These are phyloP conservation scores for Rhodamnia rubescens DNA, from an alignment of 345 rosid genomes.

Conservation along the genomic window DNA sequence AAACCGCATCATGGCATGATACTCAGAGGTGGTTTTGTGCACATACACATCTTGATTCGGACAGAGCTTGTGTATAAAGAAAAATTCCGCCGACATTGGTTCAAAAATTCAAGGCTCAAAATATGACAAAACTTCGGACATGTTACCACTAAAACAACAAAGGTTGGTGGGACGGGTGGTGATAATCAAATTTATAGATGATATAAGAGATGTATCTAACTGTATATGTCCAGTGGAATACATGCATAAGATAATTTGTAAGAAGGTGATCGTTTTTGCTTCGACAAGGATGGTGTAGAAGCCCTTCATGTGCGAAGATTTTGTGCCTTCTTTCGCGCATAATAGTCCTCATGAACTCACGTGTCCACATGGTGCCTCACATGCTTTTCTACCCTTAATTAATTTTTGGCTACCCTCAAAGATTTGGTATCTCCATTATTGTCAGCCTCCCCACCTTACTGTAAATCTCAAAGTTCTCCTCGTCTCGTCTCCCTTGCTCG, in stretches of 20 bases:
- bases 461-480: neutral
- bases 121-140: neutral
- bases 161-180: neutral
- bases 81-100: neutral
- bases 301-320: neutral
- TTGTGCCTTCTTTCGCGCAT: neutral
- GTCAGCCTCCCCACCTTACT: neutral
- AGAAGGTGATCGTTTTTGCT: neutral
- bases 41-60: neutral
- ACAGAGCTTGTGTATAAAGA: neutral
- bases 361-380: conserved; percentile 9
- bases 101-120: neutral
- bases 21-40: neutral
- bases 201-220: neutral
- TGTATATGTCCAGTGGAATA: neutral
- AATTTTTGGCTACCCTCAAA: neutral
- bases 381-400: neutral
- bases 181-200: neutral
- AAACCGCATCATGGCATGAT: neutral
- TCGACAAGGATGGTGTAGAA: neutral
- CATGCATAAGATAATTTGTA: neutral
- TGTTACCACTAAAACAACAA: neutral
- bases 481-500: neutral
- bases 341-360: neutral
- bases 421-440: neutral